Percentiles rank a stretch among this genome's conserved stretches.
phyloP scores from a whole-genome alignment of 1,139 yeast genomes.

The Kodamaea fungicola region DNA sequence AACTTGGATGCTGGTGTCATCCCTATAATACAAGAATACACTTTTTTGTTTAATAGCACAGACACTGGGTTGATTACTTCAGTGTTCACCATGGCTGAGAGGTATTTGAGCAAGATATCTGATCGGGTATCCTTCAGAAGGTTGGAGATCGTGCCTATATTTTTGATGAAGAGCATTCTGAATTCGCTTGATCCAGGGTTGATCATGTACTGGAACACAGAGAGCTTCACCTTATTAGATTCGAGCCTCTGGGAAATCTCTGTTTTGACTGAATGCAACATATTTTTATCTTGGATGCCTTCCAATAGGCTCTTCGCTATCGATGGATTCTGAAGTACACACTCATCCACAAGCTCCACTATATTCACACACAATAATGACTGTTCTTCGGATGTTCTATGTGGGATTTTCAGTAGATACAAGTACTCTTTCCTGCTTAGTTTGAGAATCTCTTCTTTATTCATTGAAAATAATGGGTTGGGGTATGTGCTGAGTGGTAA shows the following conservation, averaged over 20 bases:
- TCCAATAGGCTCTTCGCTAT: conserved; percentile 19
- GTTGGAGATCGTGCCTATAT: conserved; percentile 19
- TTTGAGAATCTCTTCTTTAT: conserved; percentile 21
- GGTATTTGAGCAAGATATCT: conserved; percentile 23
- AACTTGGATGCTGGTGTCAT: conserved; percentile 19
- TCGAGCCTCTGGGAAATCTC: conserved; percentile 6
- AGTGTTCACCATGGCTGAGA: conserved; percentile 18
- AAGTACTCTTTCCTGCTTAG: conserved; percentile 22
- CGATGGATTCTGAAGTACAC: conserved; percentile 24
- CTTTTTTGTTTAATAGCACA: conserved; percentile 16
- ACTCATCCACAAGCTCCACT: conserved; percentile 27
- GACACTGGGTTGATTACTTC: conserved; percentile 23
- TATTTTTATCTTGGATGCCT: conserved; percentile 15
- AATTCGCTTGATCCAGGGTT: conserved; percentile 20
- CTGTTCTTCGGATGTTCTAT: conserved; percentile 23
- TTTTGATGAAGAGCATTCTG: conserved; percentile 17
- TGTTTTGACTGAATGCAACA: no score
- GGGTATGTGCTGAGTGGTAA: conserved; percentile 23
- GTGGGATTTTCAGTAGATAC: conserved; percentile 26
- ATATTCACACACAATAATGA: conserved; percentile 28
- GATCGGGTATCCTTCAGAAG: conserved; percentile 13
- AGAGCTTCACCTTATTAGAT: conserved; percentile 23
- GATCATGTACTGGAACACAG: conserved; percentile 26
- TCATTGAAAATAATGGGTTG: conserved; percentile 33
- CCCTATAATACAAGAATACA: conserved; percentile 20